Evolutionary conservation across 1,284 basidiomycete species (phyloP), one percentile per base, ranked within the genome.

Genomic region (Ceratobasidium sp.): DNA sequence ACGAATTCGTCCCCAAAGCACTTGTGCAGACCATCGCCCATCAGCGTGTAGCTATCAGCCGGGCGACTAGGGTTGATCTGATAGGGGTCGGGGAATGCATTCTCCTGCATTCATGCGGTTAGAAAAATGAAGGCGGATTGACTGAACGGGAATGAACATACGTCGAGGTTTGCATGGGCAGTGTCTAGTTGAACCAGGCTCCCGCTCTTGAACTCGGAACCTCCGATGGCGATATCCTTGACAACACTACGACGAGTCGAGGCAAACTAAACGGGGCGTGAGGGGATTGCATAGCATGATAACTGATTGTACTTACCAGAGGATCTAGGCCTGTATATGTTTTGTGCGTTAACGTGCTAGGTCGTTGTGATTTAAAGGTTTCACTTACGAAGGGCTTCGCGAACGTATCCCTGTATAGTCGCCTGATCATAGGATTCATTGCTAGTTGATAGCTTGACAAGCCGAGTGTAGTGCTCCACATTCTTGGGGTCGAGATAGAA

Each of bases 321-420:
- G 86, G 86, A 55, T 87, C 84, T 16, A 86, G 78, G 58, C 86
- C 85, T 87, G 41, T 39, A 43, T n/a, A n/a, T n/a, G n/a, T n/a
- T n/a, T n/a, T n/a, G n/a, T n/a, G n/a, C n/a, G n/a, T n/a, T n/a
- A n/a, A n/a, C n/a, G n/a, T 4, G 57, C 26, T 16, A 21, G 23
- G 23, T 39, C 59, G 3, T 10, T 9, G 26, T 0, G 57, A 41
- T 45, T 26, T 1, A 65, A 45, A 21, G 23, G 14, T 41, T 52
- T 36, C 9, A 84, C 88, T 75, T 71, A 91, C 91, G 85, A 74
- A 92, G 78, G 26, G 89, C 88, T 78, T 93, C 91, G 26, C 85
- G 83, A 14, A 88, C 85, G 76, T 86, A 88, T 32, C 84, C 86
- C 65, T 9, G 3, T n/a, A 85, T 82, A 21, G 89, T 78, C 23